Evolutionary conservation across 805 yeast genomes (phyloP).

Genomic region (Candida arabinofermentans): DNA sequence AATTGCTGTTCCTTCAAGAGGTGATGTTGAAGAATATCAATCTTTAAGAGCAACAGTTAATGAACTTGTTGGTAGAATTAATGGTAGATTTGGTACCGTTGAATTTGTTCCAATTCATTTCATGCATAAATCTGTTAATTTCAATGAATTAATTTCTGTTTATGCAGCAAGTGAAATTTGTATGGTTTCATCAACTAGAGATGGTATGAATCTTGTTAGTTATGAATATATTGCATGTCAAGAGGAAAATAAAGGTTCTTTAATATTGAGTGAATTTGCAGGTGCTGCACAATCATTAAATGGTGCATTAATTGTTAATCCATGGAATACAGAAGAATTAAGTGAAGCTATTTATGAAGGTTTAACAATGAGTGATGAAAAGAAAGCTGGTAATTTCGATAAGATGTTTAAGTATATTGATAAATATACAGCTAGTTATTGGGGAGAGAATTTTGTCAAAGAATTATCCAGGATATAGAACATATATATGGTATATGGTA

Average conservation of each 20-base stretch:
- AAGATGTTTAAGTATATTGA: slow-evolving; percentile 83
- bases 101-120: slow-evolving; percentile 98
- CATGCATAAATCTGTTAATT: slow-evolving; percentile 87
- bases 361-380: slow-evolving; percentile 79
- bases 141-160: slow-evolving; percentile 85
- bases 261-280: slow-evolving; percentile 90
- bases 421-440: slow-evolving; percentile 90
- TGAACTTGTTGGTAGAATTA: slow-evolving; percentile 93
- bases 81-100: slow-evolving; percentile 93
- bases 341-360: slow-evolving; percentile 84
- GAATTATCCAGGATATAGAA: slow-evolving; percentile 47
- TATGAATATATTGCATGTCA: slow-evolving; percentile 98
- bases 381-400: slow-evolving; percentile 71
- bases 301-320: slow-evolving; percentile 91
- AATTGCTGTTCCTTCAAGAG: slow-evolving; percentile 96
- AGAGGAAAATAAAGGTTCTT: slow-evolving; percentile 70
- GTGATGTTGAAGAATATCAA: slow-evolving; percentile 97
- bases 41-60: slow-evolving; percentile 89
- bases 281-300: slow-evolving; percentile 99
- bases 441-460: slow-evolving; percentile 96
- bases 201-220: slow-evolving; percentile 96
- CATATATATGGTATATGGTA: not conserved
- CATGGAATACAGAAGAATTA: slow-evolving; percentile 97
- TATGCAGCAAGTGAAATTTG: slow-evolving; percentile 88
- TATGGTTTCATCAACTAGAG: slow-evolving; percentile 89